A percentile compares a stretch with the other conserved stretches of the same genome.
phyloP scores from a whole-genome alignment of 352 stramenopile genomes.

The Phytophthora syringae region DNA sequence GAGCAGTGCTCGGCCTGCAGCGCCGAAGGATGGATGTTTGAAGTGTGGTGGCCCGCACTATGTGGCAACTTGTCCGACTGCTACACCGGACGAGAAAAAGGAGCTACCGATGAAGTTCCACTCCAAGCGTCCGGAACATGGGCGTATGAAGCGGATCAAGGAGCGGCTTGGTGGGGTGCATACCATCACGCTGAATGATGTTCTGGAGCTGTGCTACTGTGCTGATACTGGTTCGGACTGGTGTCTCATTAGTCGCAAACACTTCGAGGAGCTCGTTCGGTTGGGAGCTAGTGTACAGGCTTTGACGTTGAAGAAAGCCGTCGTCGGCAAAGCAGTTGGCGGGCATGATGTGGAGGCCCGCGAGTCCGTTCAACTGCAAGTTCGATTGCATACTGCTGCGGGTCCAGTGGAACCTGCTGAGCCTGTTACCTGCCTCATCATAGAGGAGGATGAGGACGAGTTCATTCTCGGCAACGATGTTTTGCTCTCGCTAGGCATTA shows the following conservation, averaged over 20 bases:
- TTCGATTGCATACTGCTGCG: constrained; percentile 7
- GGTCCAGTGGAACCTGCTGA: constrained; percentile 4
- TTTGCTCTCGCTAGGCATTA: constrained; percentile 1
- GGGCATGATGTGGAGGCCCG: constrained; percentile 6
- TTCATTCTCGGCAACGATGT: constrained; percentile 15
- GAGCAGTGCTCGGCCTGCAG: neutral
- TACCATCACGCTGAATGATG: constrained; percentile 6
- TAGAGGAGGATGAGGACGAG: constrained; percentile 11
- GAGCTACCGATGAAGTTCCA: constrained; percentile 11
- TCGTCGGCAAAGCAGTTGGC: constrained; percentile 4
- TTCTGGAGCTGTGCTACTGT: constrained; percentile 1
- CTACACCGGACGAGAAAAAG: constrained; percentile 6
- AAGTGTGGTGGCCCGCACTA: constrained; percentile 12
- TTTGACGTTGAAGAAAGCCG: neutral
- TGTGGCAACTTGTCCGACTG: neutral
- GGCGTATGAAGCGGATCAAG: constrained; percentile 13
- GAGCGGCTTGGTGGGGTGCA: constrained; percentile 10
- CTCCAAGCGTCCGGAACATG: neutral
- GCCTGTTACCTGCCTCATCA: constrained; percentile 9
- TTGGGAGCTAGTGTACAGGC: neutral
- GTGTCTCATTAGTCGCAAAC: constrained; percentile 3
- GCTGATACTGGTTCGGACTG: constrained; percentile 3
- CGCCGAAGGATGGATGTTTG: constrained; percentile 7
- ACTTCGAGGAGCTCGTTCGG: constrained; percentile 3
- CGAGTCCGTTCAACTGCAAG: neutral